Base-by-base conservation (phyloP, 331 rosid genomes). In the Arachis monticola region DNA sequence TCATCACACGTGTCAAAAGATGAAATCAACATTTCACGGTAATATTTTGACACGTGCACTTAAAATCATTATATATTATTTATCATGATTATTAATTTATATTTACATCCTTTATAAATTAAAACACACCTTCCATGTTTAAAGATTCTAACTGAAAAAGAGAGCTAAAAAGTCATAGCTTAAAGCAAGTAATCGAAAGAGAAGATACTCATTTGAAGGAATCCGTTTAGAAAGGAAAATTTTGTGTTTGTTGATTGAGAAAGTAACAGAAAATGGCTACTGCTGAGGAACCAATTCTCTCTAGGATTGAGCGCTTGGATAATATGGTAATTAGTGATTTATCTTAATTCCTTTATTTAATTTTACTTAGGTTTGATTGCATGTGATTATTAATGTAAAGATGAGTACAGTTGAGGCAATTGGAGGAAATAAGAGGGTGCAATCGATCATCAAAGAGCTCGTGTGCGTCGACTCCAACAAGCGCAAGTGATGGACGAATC, bases 291-390 rank as follows among this genome's bases (percentile, higher is more conserved):
- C 93, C 95, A 13, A 88, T 91, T 64, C 90, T 87, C 69, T 83
- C 90, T n/a, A 82, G 92, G 52, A 72, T 89, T 51, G 91, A 89
- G 42, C 93, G 93, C 31, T 77, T 93, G 63, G 97, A 93, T 72
- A 48, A 82, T 59, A 84, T 93, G 85, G 95, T 84, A 35, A 81
- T 82, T 2, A 1, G 1, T 32, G 4, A 4, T n/a, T 17, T 2
- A 2, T n/a, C 41, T 14, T 47, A 4, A 31, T 45, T 10, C 0
- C 56, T 35, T 76, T 27, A 31, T 41, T 8, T 11, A 4, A n/a
- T 5, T 64, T 40, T 64, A 3, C 35, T 42, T 68, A 10, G 10
- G 31, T 27, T 27, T 27, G 1, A 27, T 27, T 27, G 30, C 30
- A 27, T 27, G 30, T 27, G 1, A 27, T 27, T 27, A 27, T 27